Conservation (phyloP, 2,329 filamentous ascomycete species). For the Lachnellula suecica region DNA sequence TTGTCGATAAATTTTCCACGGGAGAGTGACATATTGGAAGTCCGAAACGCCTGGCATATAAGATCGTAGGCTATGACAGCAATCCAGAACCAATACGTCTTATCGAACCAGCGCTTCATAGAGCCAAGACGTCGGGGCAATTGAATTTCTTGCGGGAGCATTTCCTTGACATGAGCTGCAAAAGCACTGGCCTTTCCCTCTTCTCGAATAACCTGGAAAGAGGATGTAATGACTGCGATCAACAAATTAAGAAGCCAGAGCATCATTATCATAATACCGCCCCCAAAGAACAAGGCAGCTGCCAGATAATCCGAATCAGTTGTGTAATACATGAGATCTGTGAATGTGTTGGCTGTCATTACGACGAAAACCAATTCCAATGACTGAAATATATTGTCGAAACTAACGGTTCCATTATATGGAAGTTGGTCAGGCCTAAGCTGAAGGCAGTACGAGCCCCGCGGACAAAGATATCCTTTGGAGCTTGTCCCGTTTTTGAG, state of each 20-base stretch:
- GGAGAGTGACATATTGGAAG: constrained; percentile 66
- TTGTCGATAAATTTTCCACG: constrained; percentile 65
- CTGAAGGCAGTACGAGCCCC: constrained; percentile 80
- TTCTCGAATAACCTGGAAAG: constrained; percentile 96
- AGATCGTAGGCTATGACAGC: constrained; percentile 76
- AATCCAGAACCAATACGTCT: constrained; percentile 76
- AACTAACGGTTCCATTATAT: constrained; percentile 82
- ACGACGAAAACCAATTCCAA: constrained; percentile 95
- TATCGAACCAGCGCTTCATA: constrained; percentile 73
- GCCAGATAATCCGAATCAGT: constrained; percentile 89
- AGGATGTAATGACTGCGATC: constrained; percentile 97
- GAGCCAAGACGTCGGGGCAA: constrained; percentile 40
- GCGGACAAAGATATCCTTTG: constrained; percentile 89
- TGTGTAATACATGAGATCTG: constrained; percentile 90
- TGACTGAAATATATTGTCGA: constrained; percentile 92
- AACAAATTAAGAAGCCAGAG: constrained; percentile 93
- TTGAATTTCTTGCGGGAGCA: constrained; percentile 31
- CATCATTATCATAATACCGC: constrained; percentile 84
- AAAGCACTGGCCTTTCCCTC: constrained; percentile 95
- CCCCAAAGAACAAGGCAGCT: constrained; percentile 74
- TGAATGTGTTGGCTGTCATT: constrained; percentile 98
- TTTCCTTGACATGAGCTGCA: constrained; percentile 64
- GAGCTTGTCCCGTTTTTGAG: constrained; percentile 49
- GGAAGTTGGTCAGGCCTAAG: constrained; percentile 60
- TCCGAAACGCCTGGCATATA: constrained; percentile 76